These are phyloP conservation scores for Fereydounia khargensis DNA, from an alignment of 1,284 basidiomycete species.

Conservation along the genomic window DNA sequence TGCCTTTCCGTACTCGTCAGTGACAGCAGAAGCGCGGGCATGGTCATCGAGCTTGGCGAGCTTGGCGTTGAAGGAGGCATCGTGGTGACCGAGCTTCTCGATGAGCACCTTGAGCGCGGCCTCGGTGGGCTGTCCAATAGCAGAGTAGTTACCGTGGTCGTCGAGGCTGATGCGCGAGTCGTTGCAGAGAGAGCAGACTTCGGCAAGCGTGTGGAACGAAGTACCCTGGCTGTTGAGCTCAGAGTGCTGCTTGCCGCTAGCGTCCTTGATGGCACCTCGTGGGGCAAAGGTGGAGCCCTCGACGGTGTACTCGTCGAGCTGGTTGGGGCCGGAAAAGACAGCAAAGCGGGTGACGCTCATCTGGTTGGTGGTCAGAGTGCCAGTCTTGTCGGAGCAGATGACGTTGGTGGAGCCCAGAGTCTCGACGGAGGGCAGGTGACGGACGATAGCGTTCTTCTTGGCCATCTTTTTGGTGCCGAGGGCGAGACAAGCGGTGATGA, in stretches of 20 bases:
- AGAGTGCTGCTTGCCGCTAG: conserved; percentile 19
- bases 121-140: conserved; percentile 91
- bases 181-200: conserved; percentile 54
- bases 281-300: conserved; percentile 50
- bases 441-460: conserved; percentile 55
- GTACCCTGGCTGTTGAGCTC: conserved; percentile 42
- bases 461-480: conserved; percentile 57
- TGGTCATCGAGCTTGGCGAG: conserved; percentile 65
- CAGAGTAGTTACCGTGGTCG: conserved; percentile 74
- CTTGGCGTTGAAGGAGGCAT: conserved; percentile 61
- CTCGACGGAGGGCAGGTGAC: conserved; percentile 54
- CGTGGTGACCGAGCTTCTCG: conserved; percentile 71
- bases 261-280: conserved; percentile 31
- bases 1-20: conserved; percentile 73
- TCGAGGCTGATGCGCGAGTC: conserved; percentile 45
- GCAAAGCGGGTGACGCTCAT: conserved; percentile 53
- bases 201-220: conserved; percentile 47
- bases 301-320: conserved; percentile 40
- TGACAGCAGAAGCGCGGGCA: conserved; percentile 73
- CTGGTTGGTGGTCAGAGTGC: conserved; percentile 56
- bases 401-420: conserved; percentile 56
- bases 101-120: conserved; percentile 64
- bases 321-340: conserved; percentile 9
- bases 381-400: conserved; percentile 58
- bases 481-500: conserved; percentile 56